These are phyloP conservation scores for Areca catechu DNA, from an alignment of 176 grass and related monocot species.

Conservation along the genomic window DNA sequence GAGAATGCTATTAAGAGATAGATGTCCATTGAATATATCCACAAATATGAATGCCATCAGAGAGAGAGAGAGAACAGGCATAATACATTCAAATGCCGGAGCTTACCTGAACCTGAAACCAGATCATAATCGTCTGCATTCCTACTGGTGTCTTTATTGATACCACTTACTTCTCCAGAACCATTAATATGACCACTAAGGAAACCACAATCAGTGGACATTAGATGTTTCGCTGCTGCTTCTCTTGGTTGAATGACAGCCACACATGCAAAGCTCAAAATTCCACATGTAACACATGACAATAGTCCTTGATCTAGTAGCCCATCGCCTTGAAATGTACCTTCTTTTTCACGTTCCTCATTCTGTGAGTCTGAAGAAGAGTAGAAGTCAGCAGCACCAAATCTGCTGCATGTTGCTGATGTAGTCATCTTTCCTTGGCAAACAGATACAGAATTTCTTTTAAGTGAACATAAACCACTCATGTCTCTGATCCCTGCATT, in stretches of 20 bases:
- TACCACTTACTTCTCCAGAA: constrained; percentile 21
- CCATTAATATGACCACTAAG: constrained; percentile 32
- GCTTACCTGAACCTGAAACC: constrained; percentile 11
- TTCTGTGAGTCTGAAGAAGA: constrained; percentile 32
- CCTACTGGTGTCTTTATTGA: constrained; percentile 2
- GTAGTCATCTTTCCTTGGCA: constrained; percentile 20
- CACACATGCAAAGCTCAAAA: constrained; percentile 98
- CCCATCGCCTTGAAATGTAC: constrained; percentile 25
- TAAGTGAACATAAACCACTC: constrained; percentile 18
- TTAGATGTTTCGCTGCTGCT: constrained; percentile 45
- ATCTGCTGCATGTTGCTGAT: constrained; percentile 12
- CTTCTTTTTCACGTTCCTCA: constrained; percentile 31
- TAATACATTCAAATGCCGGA: not conserved
- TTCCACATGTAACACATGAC: constrained; percentile 85
- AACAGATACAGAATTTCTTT: constrained; percentile 20
- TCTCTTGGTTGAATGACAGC: constrained; percentile 84
- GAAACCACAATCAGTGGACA: constrained; percentile 55
- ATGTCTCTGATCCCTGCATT: constrained; percentile 23
- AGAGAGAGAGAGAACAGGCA: no score
- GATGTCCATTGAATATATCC: no score
- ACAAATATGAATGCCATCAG: no score
- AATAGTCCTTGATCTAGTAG: constrained; percentile 80
- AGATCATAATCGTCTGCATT: not conserved
- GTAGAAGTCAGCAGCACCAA: constrained; percentile 24
- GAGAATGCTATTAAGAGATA: no score